Base-by-base conservation (phyloP, 176 grass and related monocot genomes). In the Zizania latifolia region DNA sequence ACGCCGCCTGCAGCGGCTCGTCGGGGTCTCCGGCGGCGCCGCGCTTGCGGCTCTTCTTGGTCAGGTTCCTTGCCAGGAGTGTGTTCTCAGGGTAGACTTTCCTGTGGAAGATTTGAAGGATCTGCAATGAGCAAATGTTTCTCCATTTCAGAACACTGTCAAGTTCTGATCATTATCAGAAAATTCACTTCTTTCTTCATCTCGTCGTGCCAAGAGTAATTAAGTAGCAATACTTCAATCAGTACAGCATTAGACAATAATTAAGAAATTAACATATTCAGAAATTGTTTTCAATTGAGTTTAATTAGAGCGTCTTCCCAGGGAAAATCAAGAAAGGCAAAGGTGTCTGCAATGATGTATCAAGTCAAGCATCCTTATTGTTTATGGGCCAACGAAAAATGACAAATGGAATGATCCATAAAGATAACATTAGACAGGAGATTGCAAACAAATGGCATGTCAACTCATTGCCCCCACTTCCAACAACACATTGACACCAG, bases 41-140 rank as follows among this genome's bases (percentile, higher is more conserved):
- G 0, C 68, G 58, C 44, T 72, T 92, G 65, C 66, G 62, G 78
- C 34, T 57, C 53, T 62, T 85, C 68, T 84, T 84, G 21, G 62
- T 58, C 12, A 71, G 79, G 48, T 43, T 82, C 65, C 79, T 65
- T 6, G 28, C 17, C 29, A 84, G 53, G 19, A 75, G 35, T 7
- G 63, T 58, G 60, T 70, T 95, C 70, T 99, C 96, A 46, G 96
- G 96, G 74, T 99, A 89, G 23, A 99, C 89, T 85, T 95, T 99
- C 79, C 85, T 86, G 87, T 99, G 92, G 60, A 99, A 99, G 32
- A 99, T 89, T 79, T 92, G 89, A 70, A 99, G 92, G 78, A 99
- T 99, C 96, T 99, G 89, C 80, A 90, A 76, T 56, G 69, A 55
- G 23, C 48, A 83, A 68, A 77, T 6, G 8, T 16, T 51, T 70